Percentiles rank a stretch among this genome's conserved stretches.
Evolutionary conservation across 2,329 filamentous ascomycete genomes (phyloP).

Genomic region (Acrocalymma vagum): DNA sequence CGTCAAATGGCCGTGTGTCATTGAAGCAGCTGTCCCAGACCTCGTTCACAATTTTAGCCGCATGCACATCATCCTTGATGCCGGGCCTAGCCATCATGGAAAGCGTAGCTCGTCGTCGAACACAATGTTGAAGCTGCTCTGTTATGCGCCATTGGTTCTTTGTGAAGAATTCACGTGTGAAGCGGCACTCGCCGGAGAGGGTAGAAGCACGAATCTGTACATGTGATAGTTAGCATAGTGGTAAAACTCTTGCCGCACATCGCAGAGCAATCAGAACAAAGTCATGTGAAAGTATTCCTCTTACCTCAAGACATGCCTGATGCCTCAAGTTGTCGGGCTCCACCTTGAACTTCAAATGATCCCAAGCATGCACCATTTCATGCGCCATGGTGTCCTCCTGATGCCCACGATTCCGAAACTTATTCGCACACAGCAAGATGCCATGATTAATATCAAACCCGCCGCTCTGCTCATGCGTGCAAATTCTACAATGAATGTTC

Average conservation of each 20-base stretch:
- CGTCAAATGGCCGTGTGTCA: conserved; percentile 95
- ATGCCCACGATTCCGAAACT: conserved; percentile 80
- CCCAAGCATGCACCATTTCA: conserved; percentile 98
- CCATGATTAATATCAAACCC: conserved; percentile 89
- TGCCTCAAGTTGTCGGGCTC: conserved; percentile 85
- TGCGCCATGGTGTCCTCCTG: conserved; percentile 94
- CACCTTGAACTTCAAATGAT: conserved; percentile 90
- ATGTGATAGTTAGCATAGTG: conserved; percentile 1
- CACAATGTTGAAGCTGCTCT: conserved; percentile 93
- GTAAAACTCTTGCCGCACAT: too few relatives aligned
- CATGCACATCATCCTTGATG: conserved; percentile 87
- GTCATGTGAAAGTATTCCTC: conserved; percentile 20
- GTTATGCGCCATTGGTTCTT: conserved; percentile 88
- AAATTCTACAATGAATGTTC: conserved; percentile 86
- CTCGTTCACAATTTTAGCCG: conserved; percentile 87
- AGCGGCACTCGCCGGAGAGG: conserved; percentile 92
- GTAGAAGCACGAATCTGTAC: conserved; percentile 87
- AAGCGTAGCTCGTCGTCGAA: conserved; percentile 79
- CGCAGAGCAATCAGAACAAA: background rate
- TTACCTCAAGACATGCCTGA: conserved; percentile 91
- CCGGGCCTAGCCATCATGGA: conserved; percentile 80
- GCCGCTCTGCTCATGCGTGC: conserved; percentile 75
- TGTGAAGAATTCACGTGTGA: conserved; percentile 84
- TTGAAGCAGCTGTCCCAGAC: conserved; percentile 99
- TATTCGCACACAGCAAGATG: conserved; percentile 92